These are phyloP conservation scores for Samsoniella hepiali DNA, from an alignment of 2,329 filamentous ascomycete species.

Conservation along the genomic window DNA sequence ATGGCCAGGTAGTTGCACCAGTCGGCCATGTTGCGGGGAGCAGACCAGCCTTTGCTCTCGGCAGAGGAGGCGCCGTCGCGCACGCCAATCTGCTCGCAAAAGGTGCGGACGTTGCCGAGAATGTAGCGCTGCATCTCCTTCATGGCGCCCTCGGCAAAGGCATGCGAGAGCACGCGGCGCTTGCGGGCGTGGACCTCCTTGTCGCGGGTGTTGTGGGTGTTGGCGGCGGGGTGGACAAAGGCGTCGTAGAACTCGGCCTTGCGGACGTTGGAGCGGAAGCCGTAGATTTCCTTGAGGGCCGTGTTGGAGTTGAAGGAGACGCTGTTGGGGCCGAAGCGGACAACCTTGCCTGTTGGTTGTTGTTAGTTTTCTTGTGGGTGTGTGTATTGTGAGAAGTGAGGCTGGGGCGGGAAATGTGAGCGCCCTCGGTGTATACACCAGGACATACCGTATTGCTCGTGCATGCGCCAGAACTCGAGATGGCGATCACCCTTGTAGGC, in stretches of 20 bases:
- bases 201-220: slow-evolving; percentile 70
- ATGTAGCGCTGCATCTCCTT: slow-evolving; percentile 68
- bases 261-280: slow-evolving; percentile 59
- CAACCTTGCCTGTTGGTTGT: slow-evolving; percentile 48
- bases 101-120: slow-evolving; percentile 61
- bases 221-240: slow-evolving; percentile 67
- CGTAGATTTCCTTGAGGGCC: slow-evolving; percentile 65
- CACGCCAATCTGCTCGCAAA: slow-evolving; percentile 56
- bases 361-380: slow-evolving; percentile 2
- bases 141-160: slow-evolving; percentile 64
- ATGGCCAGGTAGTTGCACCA: slow-evolving; percentile 62
- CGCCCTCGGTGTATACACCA: slow-evolving; percentile 1
- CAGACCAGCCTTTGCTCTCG: slow-evolving; percentile 55
- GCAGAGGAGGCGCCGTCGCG: slow-evolving; percentile 38
- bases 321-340: slow-evolving; percentile 76
- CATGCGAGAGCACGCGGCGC: slow-evolving; percentile 67
- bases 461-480: slow-evolving; percentile 67
- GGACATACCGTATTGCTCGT: slow-evolving; percentile 63
- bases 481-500: slow-evolving; percentile 73
- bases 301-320: slow-evolving; percentile 72
- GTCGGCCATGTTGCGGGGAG: slow-evolving; percentile 59
- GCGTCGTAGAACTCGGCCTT: slow-evolving; percentile 73
- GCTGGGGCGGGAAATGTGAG: no score
- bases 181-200: slow-evolving; percentile 68
- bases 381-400: no score